These are phyloP conservation scores for Candida awuae DNA, from an alignment of 805 yeast species.

Conservation along the genomic window DNA sequence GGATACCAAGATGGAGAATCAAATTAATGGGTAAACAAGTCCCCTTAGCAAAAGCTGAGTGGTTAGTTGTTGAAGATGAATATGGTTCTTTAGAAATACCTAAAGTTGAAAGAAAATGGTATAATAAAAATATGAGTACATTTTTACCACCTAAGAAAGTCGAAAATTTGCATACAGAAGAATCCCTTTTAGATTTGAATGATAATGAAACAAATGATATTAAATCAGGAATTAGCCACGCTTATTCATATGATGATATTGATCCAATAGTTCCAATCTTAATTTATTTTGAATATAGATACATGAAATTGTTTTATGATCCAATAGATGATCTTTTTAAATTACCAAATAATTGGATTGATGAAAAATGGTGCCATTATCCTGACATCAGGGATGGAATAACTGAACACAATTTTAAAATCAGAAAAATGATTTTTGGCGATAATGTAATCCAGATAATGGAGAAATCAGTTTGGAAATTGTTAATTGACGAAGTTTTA, in stretches of 20 bases:
- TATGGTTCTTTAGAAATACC: conserved; percentile 73
- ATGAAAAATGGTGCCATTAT: conserved; percentile 62
- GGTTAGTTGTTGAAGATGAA: conserved; percentile 92
- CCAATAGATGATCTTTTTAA: conserved; percentile 83
- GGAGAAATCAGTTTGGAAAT: conserved; percentile 56
- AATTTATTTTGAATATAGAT: conserved; percentile 71
- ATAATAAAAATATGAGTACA: conserved; percentile 64
- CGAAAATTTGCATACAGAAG: conserved; percentile 13
- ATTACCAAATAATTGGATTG: conserved; percentile 83
- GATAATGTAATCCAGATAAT: conserved; percentile 65
- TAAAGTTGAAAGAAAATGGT: conserved; percentile 49
- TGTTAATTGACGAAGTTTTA: conserved; percentile 77
- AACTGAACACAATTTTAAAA: conserved; percentile 57
- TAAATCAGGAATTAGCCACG: conserved; percentile 14
- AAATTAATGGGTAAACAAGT: conserved; percentile 53
- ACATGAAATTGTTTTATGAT: conserved; percentile 71
- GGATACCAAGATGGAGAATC: conserved; percentile 78
- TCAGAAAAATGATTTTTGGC: conserved; percentile 69
- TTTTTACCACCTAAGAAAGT: conserved; percentile 36
- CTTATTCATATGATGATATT: conserved; percentile 25
- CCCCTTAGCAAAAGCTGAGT: conserved; percentile 76
- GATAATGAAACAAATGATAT: not conserved
- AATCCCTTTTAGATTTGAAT: conserved; percentile 11
- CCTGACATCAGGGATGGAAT: conserved; percentile 58
- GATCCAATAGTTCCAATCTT: conserved; percentile 67